Evolutionary conservation across 2,329 filamentous ascomycete genomes (phyloP).

Genomic region (Daldinia eschscholtzii): DNA sequence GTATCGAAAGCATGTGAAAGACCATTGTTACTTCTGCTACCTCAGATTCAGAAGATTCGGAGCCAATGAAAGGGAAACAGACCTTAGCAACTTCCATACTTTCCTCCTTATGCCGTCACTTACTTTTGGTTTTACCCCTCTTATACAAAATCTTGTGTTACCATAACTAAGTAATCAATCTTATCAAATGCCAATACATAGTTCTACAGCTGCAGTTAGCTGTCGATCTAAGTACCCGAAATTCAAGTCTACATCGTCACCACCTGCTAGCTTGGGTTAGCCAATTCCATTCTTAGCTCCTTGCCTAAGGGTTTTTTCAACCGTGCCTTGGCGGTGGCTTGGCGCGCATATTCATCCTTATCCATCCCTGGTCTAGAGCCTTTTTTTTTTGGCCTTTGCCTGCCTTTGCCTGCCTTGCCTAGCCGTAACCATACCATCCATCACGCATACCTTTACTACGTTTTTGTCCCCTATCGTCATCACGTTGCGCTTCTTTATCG

Average conservation of each 20-base stretch:
- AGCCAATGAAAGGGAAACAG: conserved; percentile 22
- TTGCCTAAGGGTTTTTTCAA: conserved; percentile 41
- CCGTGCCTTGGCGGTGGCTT: conserved; percentile 33
- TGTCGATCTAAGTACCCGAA: conserved; percentile 22
- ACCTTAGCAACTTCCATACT: too few species aligned
- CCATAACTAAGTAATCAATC: conserved; percentile 31
- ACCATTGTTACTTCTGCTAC: not conserved
- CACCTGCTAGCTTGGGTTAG: conserved; percentile 38
- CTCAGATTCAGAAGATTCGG: too few species aligned
- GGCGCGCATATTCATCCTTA: conserved; percentile 27
- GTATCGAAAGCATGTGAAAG: conserved; percentile 11
- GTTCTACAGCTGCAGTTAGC: conserved; percentile 9
- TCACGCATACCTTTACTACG: conserved; percentile 36
- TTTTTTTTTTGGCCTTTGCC: conserved; percentile 17
- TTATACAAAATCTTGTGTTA: conserved; percentile 28
- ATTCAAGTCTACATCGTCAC: conserved; percentile 24
- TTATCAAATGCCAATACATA: conserved; percentile 35
- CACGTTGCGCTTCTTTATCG: conserved; percentile 27
- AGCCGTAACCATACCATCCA: conserved; percentile 31
- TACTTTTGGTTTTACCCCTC: conserved; percentile 27
- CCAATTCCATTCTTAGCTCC: conserved; percentile 37
- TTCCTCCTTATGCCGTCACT: conserved; percentile 3
- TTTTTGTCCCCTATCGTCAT: conserved; percentile 35
- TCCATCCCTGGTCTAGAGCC: conserved; percentile 39
- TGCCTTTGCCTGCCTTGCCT: conserved; percentile 23